These are phyloP conservation scores for Fraxinus americana DNA, from an alignment of 257 asterid genomes.

Conservation along the genomic window DNA sequence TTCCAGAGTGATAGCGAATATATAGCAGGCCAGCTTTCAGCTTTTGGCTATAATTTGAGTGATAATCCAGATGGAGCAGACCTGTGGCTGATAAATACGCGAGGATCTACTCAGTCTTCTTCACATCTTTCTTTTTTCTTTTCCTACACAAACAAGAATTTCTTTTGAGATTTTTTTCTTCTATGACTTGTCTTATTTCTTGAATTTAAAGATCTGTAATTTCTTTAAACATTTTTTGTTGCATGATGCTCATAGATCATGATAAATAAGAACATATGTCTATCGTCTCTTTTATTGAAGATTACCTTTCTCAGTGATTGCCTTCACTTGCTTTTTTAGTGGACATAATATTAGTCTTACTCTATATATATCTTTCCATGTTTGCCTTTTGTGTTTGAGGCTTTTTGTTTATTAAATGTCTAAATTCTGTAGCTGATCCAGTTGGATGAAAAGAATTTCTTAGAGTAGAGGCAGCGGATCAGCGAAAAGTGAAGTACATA, in stretches of 20 bases:
- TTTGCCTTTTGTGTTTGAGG: not conserved
- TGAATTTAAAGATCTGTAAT: not conserved
- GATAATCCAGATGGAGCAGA: slow-evolving; percentile 93
- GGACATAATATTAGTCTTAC: not conserved
- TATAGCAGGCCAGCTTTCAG: slow-evolving; percentile 98
- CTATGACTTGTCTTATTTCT: not conserved
- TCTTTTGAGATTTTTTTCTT: not conserved
- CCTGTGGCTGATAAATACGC: slow-evolving; percentile 97
- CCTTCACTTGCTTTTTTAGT: not conserved
- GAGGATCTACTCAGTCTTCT: slow-evolving; percentile 35
- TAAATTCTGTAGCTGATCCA: not conserved
- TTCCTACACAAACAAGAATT: not conserved
- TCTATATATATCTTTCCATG: not conserved
- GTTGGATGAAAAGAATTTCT: not conserved
- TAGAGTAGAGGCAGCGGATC: not conserved
- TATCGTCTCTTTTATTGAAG: not conserved
- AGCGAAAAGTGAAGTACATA: not conserved
- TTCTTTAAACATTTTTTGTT: not conserved
- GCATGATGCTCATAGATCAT: not conserved
- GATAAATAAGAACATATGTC: not conserved
- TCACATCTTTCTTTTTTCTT: not conserved
- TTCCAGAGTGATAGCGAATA: slow-evolving; percentile 95
- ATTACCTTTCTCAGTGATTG: not conserved
- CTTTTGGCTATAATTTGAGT: slow-evolving; percentile 84
- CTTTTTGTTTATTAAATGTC: not conserved